Evolutionary conservation across 2,329 filamentous ascomycete species (phyloP).

Genomic region (Calonectria pteridis): DNA sequence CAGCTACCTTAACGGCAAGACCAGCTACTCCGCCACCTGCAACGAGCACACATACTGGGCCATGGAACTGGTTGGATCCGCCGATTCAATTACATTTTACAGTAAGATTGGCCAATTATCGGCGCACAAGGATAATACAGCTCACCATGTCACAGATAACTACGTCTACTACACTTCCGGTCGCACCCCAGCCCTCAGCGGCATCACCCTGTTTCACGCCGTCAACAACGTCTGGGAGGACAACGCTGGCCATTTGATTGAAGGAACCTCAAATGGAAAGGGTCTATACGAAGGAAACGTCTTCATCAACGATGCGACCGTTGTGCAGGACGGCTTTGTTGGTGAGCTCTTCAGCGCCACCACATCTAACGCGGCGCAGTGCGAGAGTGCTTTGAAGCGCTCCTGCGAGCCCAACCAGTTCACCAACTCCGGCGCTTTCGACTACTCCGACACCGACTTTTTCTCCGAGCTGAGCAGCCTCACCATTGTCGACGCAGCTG

Average conservation of each 20-base stretch:
- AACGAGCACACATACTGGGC: slow-evolving; percentile 2
- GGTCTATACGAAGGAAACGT: slow-evolving; percentile 6
- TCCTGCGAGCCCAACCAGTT: not conserved
- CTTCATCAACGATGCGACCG: not conserved
- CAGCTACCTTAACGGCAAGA: slow-evolving; percentile 5
- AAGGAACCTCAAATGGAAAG: not conserved
- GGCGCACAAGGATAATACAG: not conserved
- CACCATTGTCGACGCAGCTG: not conserved
- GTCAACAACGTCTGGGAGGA: slow-evolving; percentile 7
- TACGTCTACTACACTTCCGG: slow-evolving; percentile 10
- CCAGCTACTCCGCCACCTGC: slow-evolving; percentile 1
- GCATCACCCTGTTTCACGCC: not conserved
- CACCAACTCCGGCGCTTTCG: not conserved
- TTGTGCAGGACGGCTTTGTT: not conserved
- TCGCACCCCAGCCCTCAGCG: not conserved
- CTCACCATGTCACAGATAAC: not conserved
- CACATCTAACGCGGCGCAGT: not conserved
- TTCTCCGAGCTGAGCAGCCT: not conserved
- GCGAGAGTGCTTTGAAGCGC: slow-evolving; percentile 1
- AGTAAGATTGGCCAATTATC: not conserved
- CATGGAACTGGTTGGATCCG: not conserved
- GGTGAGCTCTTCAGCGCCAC: not conserved
- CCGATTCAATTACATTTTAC: slow-evolving; percentile 7
- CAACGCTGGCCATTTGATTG: not conserved
- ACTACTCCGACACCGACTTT: not conserved